These are phyloP conservation scores for Annulohypoxylon nitens DNA, from an alignment of 495 filamentous ascomycete genomes.

Conservation along the genomic window DNA sequence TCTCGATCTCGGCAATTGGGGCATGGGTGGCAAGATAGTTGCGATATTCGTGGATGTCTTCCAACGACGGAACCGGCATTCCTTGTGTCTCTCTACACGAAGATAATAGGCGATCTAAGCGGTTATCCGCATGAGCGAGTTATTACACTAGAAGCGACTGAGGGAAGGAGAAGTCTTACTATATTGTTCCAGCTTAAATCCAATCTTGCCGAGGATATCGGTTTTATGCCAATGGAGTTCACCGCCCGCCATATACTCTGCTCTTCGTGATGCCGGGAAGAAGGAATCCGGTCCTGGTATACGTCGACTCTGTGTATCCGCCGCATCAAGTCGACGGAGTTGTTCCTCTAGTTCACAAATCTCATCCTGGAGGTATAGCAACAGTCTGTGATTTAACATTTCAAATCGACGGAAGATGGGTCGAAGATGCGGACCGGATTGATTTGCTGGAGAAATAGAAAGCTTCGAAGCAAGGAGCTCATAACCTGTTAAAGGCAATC, in stretches of 20 bases:
- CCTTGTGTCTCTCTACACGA: conserved; percentile 72
- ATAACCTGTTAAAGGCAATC: conserved; percentile 69
- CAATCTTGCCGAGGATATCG: conserved; percentile 77
- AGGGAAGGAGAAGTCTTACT: conserved; percentile 67
- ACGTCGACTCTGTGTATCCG: conserved; percentile 74
- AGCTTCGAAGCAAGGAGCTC: conserved; percentile 74
- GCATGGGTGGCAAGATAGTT: conserved; percentile 71
- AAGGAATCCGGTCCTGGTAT: conserved; percentile 67
- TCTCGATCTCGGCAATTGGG: conserved; percentile 75
- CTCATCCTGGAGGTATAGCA: conserved; percentile 90
- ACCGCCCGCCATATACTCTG: conserved; percentile 72
- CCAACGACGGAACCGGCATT: conserved; percentile 66
- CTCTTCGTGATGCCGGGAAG: conserved; percentile 73
- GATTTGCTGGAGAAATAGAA: conserved; percentile 54
- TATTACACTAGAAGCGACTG: conserved; percentile 17
- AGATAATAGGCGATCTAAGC: conserved; percentile 74
- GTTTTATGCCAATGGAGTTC: conserved; percentile 80
- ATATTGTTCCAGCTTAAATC: conserved; percentile 83
- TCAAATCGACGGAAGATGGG: conserved; percentile 91
- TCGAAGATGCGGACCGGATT: conserved; percentile 56
- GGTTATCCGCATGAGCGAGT: conserved; percentile 23
- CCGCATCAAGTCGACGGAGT: conserved; percentile 76
- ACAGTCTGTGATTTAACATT: conserved; percentile 83
- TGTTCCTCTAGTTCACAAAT: conserved; percentile 83
- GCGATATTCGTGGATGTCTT: conserved; percentile 74